Conservation (phyloP, 2,329 filamentous ascomycete species). For the Beauveria varroae region DNA sequence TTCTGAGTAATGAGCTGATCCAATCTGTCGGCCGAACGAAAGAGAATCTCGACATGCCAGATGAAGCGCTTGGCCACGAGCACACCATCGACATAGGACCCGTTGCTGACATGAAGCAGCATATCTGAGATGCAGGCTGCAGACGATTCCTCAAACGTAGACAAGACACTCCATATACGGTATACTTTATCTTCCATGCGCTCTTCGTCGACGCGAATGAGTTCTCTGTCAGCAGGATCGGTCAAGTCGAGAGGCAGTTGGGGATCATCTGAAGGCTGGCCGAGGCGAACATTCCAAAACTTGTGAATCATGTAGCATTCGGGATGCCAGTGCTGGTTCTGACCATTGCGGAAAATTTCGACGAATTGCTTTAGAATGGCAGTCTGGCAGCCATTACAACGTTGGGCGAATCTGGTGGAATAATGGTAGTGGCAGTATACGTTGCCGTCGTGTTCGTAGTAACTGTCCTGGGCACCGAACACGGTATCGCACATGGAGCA, state of each 20-base stretch:
- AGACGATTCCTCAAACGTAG: constrained; percentile 94
- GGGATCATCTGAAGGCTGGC: constrained; percentile 47
- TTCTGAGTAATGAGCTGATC: constrained; percentile 63
- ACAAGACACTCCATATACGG: constrained; percentile 95
- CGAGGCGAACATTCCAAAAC: constrained; percentile 95
- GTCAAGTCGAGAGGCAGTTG: constrained; percentile 34
- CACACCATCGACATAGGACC: constrained; percentile 90
- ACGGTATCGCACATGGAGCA: constrained; percentile 95
- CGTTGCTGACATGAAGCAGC: constrained; percentile 97
- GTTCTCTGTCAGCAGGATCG: constrained; percentile 58
- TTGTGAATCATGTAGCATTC: constrained; percentile 99
- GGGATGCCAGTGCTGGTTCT: constrained; percentile 98
- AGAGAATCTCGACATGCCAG: constrained; percentile 87
- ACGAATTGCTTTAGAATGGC: constrained; percentile 98
- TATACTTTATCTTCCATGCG: constrained; percentile 97
- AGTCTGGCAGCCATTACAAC: constrained; percentile 93
- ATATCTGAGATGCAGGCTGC: constrained; percentile 98
- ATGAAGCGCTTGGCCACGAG: constrained; percentile 95
- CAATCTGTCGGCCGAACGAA: constrained; percentile 78
- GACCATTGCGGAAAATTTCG: constrained; percentile 94
- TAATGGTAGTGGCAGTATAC: constrained; percentile 99
- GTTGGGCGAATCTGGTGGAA: constrained; percentile 91
- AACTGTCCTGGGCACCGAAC: constrained; percentile 97
- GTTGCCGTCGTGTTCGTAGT: constrained; percentile 94
- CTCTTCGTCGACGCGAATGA: constrained; percentile 80